Evolutionary conservation across 768 basidiomycete species (phyloP).

Genomic region (Trametes maxima): DNA sequence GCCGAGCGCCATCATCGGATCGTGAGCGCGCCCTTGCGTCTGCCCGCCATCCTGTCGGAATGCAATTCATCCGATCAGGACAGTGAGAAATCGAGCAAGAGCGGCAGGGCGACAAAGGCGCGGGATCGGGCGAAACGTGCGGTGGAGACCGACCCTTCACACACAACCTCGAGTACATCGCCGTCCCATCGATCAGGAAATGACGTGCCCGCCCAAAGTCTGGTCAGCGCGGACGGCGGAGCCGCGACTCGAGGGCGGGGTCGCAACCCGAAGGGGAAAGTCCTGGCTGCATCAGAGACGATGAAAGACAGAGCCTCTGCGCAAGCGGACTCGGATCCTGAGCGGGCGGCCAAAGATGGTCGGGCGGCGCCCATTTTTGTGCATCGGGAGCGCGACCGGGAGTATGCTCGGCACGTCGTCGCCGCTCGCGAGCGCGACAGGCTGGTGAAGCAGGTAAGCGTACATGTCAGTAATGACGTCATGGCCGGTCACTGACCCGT

Average conservation of each 20-base stretch:
- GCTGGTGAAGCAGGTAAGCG: constrained; percentile 20
- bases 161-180: not conserved
- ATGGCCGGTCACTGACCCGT: not conserved
- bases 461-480: constrained; percentile 4
- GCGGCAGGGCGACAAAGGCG: not conserved
- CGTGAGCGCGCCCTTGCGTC: constrained; percentile 11
- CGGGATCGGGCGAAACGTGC: not conserved
- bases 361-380: constrained; percentile 20
- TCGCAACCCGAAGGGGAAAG: constrained; percentile 16
- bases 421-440: constrained; percentile 17
- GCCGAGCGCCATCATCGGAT: constrained; percentile 14
- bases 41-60: constrained; percentile 2
- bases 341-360: constrained; percentile 18
- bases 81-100: not conserved
- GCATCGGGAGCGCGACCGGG: constrained; percentile 28
- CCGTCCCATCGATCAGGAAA: constrained; percentile 7
- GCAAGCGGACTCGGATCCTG: not conserved
- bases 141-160: not conserved
- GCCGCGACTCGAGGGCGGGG: constrained; percentile 5
- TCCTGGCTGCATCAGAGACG: constrained; percentile 14
- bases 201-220: not conserved
- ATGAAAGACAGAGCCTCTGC: constrained; percentile 5
- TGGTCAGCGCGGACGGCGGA: not conserved
- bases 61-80: constrained; percentile 2
- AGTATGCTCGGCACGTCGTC: constrained; percentile 23